Percentiles rank a stretch among this genome's conserved stretches.
Conservation (phyloP, 805 yeast genomes). For the Maudiozyma serrabonitensis region DNA sequence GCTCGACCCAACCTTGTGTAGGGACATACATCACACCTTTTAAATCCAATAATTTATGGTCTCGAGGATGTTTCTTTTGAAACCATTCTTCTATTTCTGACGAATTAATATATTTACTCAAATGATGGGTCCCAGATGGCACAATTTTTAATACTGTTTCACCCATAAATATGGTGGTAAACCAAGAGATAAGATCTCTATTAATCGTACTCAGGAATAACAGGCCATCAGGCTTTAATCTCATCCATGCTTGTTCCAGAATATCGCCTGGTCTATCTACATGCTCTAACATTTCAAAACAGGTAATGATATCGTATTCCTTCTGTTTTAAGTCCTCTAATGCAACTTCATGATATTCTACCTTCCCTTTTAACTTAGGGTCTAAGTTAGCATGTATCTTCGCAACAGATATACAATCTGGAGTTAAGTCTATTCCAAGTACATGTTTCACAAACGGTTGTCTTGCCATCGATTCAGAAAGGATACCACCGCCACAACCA, state of each 20-base stretch:
- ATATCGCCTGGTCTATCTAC: slow-evolving; percentile 77
- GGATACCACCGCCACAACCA: slow-evolving; percentile 98
- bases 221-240: slow-evolving; percentile 65
- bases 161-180: slow-evolving; percentile 86
- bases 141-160: slow-evolving; percentile 74
- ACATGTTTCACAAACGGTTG: slow-evolving; percentile 53
- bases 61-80: slow-evolving; percentile 30
- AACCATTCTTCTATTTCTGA: slow-evolving; percentile 64
- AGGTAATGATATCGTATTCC: slow-evolving; percentile 64
- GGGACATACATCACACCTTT: slow-evolving; percentile 84
- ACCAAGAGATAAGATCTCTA: slow-evolving; percentile 77
- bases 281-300: slow-evolving; percentile 94
- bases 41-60: slow-evolving; percentile 51
- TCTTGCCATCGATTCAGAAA: slow-evolving; percentile 81
- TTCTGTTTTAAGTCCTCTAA: slow-evolving; percentile 46
- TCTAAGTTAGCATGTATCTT: slow-evolving; percentile 55
- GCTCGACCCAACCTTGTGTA: slow-evolving; percentile 73
- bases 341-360: slow-evolving; percentile 51
- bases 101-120: slow-evolving; percentile 75
- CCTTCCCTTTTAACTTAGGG: slow-evolving; percentile 46
- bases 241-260: slow-evolving; percentile 53
- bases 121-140: slow-evolving; percentile 87
- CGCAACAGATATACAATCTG: slow-evolving; percentile 77
- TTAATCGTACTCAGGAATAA: slow-evolving; percentile 86
- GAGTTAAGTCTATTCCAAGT: slow-evolving; percentile 76